Evolutionary conservation across 805 yeast species (phyloP), one percentile per base, ranked within the genome.

Genomic region (Candida jianshihensis): DNA sequence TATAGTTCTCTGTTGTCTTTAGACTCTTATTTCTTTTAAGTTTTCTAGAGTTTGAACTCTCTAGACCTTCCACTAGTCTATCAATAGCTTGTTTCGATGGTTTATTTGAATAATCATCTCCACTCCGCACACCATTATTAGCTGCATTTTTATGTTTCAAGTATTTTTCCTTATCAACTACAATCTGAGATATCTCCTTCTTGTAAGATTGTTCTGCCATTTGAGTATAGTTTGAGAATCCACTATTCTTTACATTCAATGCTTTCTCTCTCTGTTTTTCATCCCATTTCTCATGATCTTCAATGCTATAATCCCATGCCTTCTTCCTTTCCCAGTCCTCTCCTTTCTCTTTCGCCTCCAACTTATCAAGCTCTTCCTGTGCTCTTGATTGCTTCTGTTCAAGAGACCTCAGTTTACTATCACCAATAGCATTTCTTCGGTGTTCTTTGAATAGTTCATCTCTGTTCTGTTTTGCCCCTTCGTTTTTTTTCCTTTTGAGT

Each of bases 221-320:
- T 31, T 73, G 70, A 26, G 68, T 55, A 44, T 64, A 70, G 47
- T 78, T 76, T 29, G 63, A 64, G 38, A 69, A 70, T 13, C 71
- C 75, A 1, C 66, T 52, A 16, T 54, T 54, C 10, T 46, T 46
- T 6, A 44, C 42, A 7, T 60, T 56, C 6, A 43, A 43, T 27
- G 46, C 44, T 35, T 56, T 60, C 33, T 47, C 43, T 30, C 48
- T 57, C 37, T 57, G 50, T 36, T 64, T 67, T 20, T 49, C 59
- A 18, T 76, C 71, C 88, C 88, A 81, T 36, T 63, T 61, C 43
- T 78, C 82, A 38, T 75, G 68, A 36, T 83, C 84, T 36, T 75
- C 82, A 5, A 80, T 68, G 0, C 83, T 70, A 58, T 75, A 73
- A 37, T 73, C 73, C 71, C 73, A 63, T 34, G 67, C 72, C 36